These are phyloP conservation scores for Pythium dissimile DNA, from an alignment of 352 stramenopile species.

Conservation along the genomic window DNA sequence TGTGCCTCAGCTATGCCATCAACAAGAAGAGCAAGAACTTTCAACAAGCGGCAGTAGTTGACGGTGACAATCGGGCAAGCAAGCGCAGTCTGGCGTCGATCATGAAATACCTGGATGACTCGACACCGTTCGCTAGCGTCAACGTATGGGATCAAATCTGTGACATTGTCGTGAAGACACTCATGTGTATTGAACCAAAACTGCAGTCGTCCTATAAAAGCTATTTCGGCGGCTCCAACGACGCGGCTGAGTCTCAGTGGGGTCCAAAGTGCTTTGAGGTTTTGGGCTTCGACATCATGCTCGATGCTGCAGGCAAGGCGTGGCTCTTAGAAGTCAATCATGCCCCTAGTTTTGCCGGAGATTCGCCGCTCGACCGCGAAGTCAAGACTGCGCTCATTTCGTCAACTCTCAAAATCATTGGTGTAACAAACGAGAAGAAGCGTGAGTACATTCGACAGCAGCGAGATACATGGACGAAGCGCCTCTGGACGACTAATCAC, in stretches of 20 bases:
- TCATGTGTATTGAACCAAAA: slow-evolving; percentile 36
- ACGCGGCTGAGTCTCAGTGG: slow-evolving; percentile 20
- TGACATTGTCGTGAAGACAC: slow-evolving; percentile 43
- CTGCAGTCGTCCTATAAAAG: slow-evolving; percentile 37
- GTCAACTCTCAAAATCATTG: slow-evolving; percentile 29
- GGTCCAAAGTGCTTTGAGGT: slow-evolving; percentile 45
- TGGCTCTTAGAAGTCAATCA: slow-evolving; percentile 53
- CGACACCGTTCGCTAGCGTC: slow-evolving; percentile 17
- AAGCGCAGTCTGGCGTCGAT: slow-evolving; percentile 37
- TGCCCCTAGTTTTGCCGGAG: slow-evolving; percentile 40
- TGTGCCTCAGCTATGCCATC: slow-evolving; percentile 44
- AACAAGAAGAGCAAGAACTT: slow-evolving; percentile 45
- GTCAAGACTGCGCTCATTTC: slow-evolving; percentile 36
- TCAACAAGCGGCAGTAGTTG: slow-evolving; percentile 16
- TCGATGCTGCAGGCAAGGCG: slow-evolving; percentile 32
- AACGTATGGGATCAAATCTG: slow-evolving; percentile 35
- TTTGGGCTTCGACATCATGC: slow-evolving; percentile 44
- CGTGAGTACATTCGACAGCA: slow-evolving; percentile 25
- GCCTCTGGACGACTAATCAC: slow-evolving; percentile 25
- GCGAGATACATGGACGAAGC: slow-evolving; percentile 28
- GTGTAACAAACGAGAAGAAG: slow-evolving; percentile 41
- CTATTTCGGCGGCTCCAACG: slow-evolving; percentile 34
- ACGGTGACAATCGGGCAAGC: slow-evolving; percentile 26
- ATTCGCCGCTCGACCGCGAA: slow-evolving; percentile 35
- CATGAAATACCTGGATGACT: slow-evolving; percentile 28